Conservation (phyloP, 2,329 filamentous ascomycete genomes). For the Penicillium digitatum region DNA sequence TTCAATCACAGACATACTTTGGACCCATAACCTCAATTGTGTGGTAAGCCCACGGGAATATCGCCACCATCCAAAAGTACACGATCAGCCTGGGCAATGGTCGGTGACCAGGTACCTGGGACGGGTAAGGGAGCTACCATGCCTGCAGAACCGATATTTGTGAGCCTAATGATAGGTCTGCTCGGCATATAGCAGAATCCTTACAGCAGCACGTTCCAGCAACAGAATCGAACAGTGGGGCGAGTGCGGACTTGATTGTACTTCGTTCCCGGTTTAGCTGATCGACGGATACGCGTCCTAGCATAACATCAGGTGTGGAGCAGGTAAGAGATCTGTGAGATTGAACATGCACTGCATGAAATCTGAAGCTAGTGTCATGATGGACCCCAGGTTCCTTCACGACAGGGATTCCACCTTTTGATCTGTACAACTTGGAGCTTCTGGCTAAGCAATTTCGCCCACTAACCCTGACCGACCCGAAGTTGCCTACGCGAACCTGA, state of each 20-base stretch:
- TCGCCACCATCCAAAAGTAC: constrained; percentile 23
- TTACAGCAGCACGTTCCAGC: constrained; percentile 23
- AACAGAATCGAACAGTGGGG: constrained; percentile 13
- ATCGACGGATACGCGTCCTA: constrained; percentile 3
- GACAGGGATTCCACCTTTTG: constrained; percentile 7
- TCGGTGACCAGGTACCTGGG: constrained; percentile 17
- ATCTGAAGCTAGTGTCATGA: constrained; percentile 21
- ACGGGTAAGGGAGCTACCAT: constrained; percentile 14
- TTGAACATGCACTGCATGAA: constrained; percentile 18
- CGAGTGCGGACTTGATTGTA: neutral
- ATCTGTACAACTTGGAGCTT: neutral
- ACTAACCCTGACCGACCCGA: neutral
- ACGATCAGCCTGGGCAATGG: constrained; percentile 9
- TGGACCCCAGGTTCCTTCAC: constrained; percentile 8
- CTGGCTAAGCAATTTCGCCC: constrained; percentile 10
- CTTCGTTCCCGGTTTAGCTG: neutral
- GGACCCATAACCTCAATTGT: constrained; percentile 10
- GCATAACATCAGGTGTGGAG: neutral
- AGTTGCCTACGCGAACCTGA: neutral
- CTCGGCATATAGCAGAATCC: constrained; percentile 17
- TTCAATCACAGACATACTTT: constrained; percentile 3
- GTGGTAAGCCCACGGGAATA: constrained; percentile 2
- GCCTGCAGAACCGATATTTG: constrained; percentile 7
- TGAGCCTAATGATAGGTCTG: constrained; percentile 8
- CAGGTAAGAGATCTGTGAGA: constrained; percentile 18